Evolutionary conservation across 306 rosid species (phyloP).

Genomic region (Hippophae gyantsensis): DNA sequence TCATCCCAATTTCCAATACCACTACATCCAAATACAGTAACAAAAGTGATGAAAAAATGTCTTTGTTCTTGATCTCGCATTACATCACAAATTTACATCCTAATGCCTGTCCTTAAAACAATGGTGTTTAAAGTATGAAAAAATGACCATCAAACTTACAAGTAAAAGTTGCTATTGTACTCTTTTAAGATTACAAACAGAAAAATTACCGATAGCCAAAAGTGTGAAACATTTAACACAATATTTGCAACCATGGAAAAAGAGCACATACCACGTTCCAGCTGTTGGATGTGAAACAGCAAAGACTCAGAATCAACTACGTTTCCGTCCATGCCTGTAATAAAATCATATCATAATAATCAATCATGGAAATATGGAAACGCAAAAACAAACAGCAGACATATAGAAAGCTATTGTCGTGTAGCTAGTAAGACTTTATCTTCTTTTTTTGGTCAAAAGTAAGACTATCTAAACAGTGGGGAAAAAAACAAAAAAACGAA

Average conservation of each 20-base stretch:
- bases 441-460: no score
- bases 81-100: no score
- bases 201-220: background rate
- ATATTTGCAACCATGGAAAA: conserved; percentile 1
- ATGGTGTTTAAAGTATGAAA: no score
- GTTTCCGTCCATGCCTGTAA: conserved; percentile 24
- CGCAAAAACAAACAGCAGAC: background rate
- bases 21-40: background rate
- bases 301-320: conserved; percentile 27
- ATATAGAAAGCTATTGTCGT: background rate
- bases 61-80: background rate
- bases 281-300: conserved; percentile 52
- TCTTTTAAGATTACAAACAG: no score
- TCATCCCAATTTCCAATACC: background rate
- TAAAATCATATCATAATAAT: conserved; percentile 8
- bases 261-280: conserved; percentile 57
- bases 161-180: no score
- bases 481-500: background rate
- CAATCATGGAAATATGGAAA: background rate
- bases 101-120: no score
- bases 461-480: no score
- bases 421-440: background rate
- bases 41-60: background rate
- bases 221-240: conserved; percentile 6
- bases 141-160: no score